Base-by-base conservation (phyloP, 2,329 filamentous ascomycete genomes). In the Pestalotiopsis sp. region DNA sequence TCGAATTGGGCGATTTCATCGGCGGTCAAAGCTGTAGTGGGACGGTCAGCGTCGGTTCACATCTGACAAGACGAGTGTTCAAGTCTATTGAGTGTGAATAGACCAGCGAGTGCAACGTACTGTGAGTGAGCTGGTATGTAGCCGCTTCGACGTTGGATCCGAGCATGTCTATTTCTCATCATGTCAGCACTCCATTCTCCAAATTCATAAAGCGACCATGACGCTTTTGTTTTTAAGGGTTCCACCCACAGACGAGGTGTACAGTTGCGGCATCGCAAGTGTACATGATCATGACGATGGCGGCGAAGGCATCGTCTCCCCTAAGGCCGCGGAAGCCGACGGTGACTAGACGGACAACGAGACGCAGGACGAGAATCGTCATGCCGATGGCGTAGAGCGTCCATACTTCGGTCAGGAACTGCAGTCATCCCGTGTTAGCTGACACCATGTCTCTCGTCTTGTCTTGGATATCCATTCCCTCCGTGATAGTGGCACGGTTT, bases 391-490 rank as follows among this genome's bases (percentile, higher is more conserved):
- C 64, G 68, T 77, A 82, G n/a, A 82, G 74, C 61, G 75, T 71
- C 80, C 79, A 82, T 74, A 80, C 79, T 65, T 81, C 79, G 2
- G 75, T 74, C 17, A 78, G 31, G 38, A 63, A 63, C 60, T 63
- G 25, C 20, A 63, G 23, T n/a, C 5, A 9, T 52, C 17, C 31
- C 31, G 31, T 36, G 45, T 52, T 52, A 52, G 45, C 20, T n/a
- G 14, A n/a, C 11, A 23, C n/a, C 20, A 9, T 52, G 45, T 52
- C 45, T 52, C 14, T 52, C 13, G 3, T 45, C 41, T 20, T 52
- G 17, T 52, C 45, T n/a, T 52, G 14, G 6, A 11, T 45, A 6
- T n/a, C 17, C 17, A 20, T n/a, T n/a, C 17, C 4, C 14, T 9
- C 17, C 45, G 11, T 9, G 6, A 52, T 3, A 52, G 45, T 3